These are phyloP conservation scores for Piper betle DNA, from an alignment of 164 flowering plant genomes.

Conservation along the genomic window DNA sequence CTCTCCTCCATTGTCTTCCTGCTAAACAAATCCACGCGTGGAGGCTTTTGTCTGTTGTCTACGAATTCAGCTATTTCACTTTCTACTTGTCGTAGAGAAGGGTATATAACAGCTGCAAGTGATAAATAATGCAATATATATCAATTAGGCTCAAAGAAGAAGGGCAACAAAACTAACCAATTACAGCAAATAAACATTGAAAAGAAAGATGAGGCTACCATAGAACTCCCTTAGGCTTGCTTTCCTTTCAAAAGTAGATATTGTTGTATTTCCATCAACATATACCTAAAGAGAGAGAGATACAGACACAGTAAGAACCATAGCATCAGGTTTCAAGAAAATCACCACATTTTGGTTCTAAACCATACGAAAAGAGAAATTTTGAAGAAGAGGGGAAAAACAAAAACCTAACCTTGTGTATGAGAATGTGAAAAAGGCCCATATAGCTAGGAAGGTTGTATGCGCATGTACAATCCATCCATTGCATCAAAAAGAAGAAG, in stretches of 20 bases:
- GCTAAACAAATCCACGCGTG: conserved; percentile 11
- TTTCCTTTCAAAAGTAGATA: conserved; percentile 6
- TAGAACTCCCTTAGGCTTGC: conserved; percentile 13
- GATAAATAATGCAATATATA: not conserved
- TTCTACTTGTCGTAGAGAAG: conserved; percentile 73
- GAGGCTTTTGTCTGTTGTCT: conserved; percentile 12
- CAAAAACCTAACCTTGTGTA: conserved; percentile 42
- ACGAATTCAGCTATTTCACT: conserved; percentile 32
- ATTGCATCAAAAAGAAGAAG: conserved; percentile 46
- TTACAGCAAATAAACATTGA: no score
- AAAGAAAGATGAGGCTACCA: not conserved
- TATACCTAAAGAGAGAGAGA: conserved; percentile 4
- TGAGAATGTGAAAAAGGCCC: conserved; percentile 48
- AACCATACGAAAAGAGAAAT: not conserved
- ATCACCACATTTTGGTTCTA: not conserved
- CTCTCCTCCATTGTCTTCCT: conserved; percentile 33
- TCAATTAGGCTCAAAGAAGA: not conserved
- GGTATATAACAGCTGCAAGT: conserved; percentile 64
- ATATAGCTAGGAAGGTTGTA: conserved; percentile 59
- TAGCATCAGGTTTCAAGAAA: not conserved
- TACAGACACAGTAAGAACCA: not conserved
- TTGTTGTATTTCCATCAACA: conserved; percentile 6
- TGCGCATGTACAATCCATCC: conserved; percentile 61
- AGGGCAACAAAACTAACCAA: not conserved
- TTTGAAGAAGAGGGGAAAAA: not conserved